Conservation (phyloP, 1,284 basidiomycete species). For the Austroboletus rostrupii region DNA sequence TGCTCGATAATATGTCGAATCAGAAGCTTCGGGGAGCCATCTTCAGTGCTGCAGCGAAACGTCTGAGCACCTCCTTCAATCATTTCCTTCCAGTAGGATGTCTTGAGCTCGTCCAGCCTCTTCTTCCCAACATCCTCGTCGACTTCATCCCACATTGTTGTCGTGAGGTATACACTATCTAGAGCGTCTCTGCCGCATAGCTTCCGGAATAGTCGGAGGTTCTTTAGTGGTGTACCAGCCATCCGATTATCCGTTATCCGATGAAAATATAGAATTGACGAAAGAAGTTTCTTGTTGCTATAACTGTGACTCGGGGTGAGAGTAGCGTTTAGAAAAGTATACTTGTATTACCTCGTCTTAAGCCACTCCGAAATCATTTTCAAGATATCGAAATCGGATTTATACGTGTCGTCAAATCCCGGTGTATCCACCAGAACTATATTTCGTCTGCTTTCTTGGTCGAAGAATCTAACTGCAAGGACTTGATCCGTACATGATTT, state of each 20-base stretch:
- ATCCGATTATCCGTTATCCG: conserved; percentile 45
- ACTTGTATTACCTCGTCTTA: conserved; percentile 8
- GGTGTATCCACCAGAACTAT: conserved; percentile 22
- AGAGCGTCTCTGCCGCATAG: neutral
- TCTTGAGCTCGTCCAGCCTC: conserved; percentile 2
- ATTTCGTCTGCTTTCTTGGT: neutral
- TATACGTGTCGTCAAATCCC: conserved; percentile 16
- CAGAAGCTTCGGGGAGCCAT: neutral
- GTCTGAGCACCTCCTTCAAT: neutral
- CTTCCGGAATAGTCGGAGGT: conserved; percentile 24
- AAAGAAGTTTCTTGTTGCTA: conserved; percentile 26
- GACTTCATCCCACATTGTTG: neutral
- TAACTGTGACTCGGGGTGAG: conserved; percentile 27
- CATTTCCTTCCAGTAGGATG: neutral
- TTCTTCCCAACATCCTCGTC: neutral
- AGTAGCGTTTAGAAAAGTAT: neutral
- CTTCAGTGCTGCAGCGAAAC: neutral
- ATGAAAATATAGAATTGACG: conserved; percentile 49
- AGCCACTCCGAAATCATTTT: conserved; percentile 25
- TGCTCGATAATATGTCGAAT: neutral
- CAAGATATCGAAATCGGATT: conserved; percentile 22
- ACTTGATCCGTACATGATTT: conserved; percentile 17
- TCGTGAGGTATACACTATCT: neutral
- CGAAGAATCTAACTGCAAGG: conserved; percentile 3
- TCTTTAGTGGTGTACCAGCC: conserved; percentile 38